Base-by-base conservation (phyloP, 2,329 filamentous ascomycete genomes). In the Venturia pyrina region DNA sequence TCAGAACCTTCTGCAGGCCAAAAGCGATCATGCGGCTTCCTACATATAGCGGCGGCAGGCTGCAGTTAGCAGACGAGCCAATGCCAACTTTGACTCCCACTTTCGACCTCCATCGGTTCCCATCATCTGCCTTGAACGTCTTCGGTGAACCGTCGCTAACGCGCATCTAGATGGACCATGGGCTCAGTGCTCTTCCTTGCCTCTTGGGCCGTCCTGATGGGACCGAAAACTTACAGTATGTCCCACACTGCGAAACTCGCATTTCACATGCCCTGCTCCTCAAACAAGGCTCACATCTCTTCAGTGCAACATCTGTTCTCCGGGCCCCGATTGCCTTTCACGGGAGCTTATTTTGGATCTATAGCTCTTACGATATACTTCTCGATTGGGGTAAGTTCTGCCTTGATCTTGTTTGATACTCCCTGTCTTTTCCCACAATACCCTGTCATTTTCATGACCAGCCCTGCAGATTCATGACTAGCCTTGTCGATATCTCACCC, bases 181-280 rank as follows among this genome's bases (percentile, higher is more conserved):
- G 95, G 93, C 65, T 97, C 93, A 62, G 75, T 90, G 62, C 83
- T 99, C 70, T 98, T 98, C 81, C 83, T 98, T 72, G 85, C 87
- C 71, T 96, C 93, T 71, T 99, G 95, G 84, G 92, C 91, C 34
- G 91, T 93, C 70, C 85, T 98, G 79, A 96, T 97, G 90, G 95
- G 95, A 65, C 93, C 91, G 44, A 82, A 87, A 79, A 83, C 87
- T 71, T 99, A 98, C 77, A 77, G 80, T 80, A 73, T 77, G 78
- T 72, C 60, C 64, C 67, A 67, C 62, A 64, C 61, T 63, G 68
- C 62, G 40, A 46, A 62, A 40, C 24, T 37, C 44, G 32, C 13
- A 69, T 71, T 74, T 46, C 28, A 15, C 62, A 48, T n/a, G 1
- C 34, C 50, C 24, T 32, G 56, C 40, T 64, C 15, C 21, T 60